Evolutionary conservation across 2,329 filamentous ascomycete species (phyloP).

Genomic region (Ophiognomonia clavigignenti-juglandacearum): DNA sequence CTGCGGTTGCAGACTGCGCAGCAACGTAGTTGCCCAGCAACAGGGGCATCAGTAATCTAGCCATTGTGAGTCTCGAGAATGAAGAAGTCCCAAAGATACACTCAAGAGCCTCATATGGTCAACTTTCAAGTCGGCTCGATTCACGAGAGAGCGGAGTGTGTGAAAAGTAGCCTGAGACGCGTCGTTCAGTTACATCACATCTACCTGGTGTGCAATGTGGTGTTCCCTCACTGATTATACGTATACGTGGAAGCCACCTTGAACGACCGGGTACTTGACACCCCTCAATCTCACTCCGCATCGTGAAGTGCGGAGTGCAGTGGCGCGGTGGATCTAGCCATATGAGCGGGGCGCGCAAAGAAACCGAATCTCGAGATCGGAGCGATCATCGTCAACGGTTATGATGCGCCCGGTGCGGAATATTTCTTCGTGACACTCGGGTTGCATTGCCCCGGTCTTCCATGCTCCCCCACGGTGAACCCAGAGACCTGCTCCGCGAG

Average conservation of each 20-base stretch:
- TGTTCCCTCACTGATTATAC: not conserved
- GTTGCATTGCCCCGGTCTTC: conserved; percentile 6
- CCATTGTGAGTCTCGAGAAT: not conserved
- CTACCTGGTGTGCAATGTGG: no score
- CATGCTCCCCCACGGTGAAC: no score
- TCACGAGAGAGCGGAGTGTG: no score
- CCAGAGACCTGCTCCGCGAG: no score
- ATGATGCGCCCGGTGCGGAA: not conserved
- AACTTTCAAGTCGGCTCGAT: not conserved
- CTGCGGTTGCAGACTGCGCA: not conserved
- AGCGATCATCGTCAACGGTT: not conserved
- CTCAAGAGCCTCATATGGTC: not conserved
- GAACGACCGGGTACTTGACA: not conserved
- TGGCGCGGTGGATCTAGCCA: no score
- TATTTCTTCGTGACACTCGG: conserved; percentile 1
- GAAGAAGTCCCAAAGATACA: not conserved
- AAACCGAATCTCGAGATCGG: not conserved
- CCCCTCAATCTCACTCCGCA: conserved; percentile 1
- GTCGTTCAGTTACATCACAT: not conserved
- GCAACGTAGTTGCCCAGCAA: conserved; percentile 6
- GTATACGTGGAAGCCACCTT: not conserved
- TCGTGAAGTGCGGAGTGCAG: conserved; percentile 6
- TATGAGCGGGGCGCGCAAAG: not conserved
- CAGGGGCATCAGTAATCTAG: not conserved
- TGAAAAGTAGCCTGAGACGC: no score